Conservation (phyloP, 345 rosid genomes). For the Populus tremula region DNA sequence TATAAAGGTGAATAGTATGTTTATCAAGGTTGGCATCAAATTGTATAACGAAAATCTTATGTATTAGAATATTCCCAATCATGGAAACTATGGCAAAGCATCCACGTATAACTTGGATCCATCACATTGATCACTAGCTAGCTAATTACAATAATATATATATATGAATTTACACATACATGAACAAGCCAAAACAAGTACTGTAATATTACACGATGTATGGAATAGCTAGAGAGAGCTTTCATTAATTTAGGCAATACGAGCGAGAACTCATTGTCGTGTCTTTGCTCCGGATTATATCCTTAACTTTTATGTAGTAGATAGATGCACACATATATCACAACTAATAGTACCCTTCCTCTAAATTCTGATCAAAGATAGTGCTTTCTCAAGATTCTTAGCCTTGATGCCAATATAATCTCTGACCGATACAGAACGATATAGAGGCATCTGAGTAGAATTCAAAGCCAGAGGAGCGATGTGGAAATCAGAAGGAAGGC, state of each 20-base stretch:
- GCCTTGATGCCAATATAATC: slow-evolving; percentile 60
- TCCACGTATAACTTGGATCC: not conserved
- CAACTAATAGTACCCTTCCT: not conserved
- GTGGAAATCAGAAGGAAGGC: slow-evolving; percentile 41
- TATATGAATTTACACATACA: too few species aligned
- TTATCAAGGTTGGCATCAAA: not conserved
- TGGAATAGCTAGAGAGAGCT: too few species aligned
- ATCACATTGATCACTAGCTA: not conserved
- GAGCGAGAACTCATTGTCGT: too few species aligned
- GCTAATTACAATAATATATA: not conserved
- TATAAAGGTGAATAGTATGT: not conserved
- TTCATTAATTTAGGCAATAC: too few species aligned
- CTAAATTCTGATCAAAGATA: slow-evolving; percentile 41
- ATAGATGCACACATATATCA: not conserved
- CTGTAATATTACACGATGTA: too few species aligned
- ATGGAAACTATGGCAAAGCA: not conserved
- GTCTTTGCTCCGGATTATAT: too few species aligned
- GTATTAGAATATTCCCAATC: not conserved
- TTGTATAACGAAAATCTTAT: not conserved
- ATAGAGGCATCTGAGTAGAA: slow-evolving; percentile 31
- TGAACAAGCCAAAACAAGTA: not conserved
- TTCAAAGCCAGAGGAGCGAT: slow-evolving; percentile 43
- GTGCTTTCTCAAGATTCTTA: slow-evolving; percentile 51
- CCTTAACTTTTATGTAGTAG: too few species aligned
- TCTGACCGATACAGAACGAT: slow-evolving; percentile 46